A percentile compares a stretch with the other conserved stretches of the same genome.
Conservation (phyloP, 179 eudicot species). For the Patellifolia procumbens region DNA sequence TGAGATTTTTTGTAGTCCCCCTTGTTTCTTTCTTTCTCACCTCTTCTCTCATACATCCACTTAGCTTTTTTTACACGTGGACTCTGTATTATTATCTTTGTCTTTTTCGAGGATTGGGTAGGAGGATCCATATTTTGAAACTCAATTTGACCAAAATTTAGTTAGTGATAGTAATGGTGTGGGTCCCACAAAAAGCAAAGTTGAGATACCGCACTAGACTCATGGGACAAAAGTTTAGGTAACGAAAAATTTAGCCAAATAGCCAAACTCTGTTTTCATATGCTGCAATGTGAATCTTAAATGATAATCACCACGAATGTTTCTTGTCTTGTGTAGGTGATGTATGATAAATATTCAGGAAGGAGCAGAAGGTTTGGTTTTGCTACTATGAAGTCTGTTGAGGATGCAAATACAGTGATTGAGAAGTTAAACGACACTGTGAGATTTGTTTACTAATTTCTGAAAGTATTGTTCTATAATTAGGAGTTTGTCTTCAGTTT, state of each 20-base stretch:
- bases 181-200: too few relatives aligned
- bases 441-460: conserved; percentile 32
- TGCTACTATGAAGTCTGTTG: conserved; percentile 89
- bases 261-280: too few relatives aligned
- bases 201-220: too few relatives aligned
- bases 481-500: background rate
- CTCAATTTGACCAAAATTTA: too few relatives aligned
- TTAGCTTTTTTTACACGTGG: background rate
- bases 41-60: background rate
- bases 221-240: too few relatives aligned
- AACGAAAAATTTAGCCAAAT: too few relatives aligned
- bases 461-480: background rate
- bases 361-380: conserved; percentile 90
- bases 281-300: background rate
- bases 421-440: conserved; percentile 91
- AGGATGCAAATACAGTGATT: conserved; percentile 80
- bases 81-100: background rate
- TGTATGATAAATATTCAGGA: conserved; percentile 83
- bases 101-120: background rate
- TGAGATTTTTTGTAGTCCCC: background rate
- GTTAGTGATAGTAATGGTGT: too few relatives aligned
- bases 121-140: background rate
- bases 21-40: background rate
- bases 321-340: conserved; percentile 50
- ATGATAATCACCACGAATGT: background rate